Evolutionary conservation across 2,329 filamentous ascomycete genomes (phyloP), one percentile per base, ranked within the genome.

Genomic region (Tolypocladium album): DNA sequence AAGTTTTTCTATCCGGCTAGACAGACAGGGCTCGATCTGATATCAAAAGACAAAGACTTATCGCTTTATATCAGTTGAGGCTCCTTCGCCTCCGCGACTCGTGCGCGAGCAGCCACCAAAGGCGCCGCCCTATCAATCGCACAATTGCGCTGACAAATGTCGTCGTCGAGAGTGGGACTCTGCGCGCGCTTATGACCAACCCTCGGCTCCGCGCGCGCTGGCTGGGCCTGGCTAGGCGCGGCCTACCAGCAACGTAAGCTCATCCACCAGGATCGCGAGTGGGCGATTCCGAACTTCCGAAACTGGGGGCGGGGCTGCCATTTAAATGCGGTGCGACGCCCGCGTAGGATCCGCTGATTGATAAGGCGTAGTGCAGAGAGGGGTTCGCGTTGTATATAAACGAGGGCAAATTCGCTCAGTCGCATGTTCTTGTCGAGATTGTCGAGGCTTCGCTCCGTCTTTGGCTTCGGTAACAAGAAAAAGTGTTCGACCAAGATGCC

Each of bases 171-270:
- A 20, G 43, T 55, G 45, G 47, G n/a, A 55, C 57, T 31, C 34
- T 5, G 66, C 68, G 69, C 69, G 69, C 69, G 69, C 62, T 59
- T 67, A 65, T 69, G 62, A 70, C 68, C 60, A 68, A 66, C 20
- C 58, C 27, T 59, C 45, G 9, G 31, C 50, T n/a, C 9, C 12
- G 5, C 27, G 15, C 17, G 17, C 7, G 24, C 4, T 45, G n/a
- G 42, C 42, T 43, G 42, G 7, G 27, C 27, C 27, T 31, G 11
- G 24, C 45, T 50, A 50, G 31, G 45, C 45, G 9, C 24, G 2
- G n/a, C n/a, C n/a, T n/a, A n/a, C n/a, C n/a, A n/a, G n/a, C n/a
- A n/a, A n/a, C n/a, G 50, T 38, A 31, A 24, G 56, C 56, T 17
- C 7, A 6, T 36, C 17, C 7, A 11, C 20, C 36, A 38, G 36